phyloP scores from a whole-genome alignment of 331 rosid genomes.

The Quercus phellos region DNA sequence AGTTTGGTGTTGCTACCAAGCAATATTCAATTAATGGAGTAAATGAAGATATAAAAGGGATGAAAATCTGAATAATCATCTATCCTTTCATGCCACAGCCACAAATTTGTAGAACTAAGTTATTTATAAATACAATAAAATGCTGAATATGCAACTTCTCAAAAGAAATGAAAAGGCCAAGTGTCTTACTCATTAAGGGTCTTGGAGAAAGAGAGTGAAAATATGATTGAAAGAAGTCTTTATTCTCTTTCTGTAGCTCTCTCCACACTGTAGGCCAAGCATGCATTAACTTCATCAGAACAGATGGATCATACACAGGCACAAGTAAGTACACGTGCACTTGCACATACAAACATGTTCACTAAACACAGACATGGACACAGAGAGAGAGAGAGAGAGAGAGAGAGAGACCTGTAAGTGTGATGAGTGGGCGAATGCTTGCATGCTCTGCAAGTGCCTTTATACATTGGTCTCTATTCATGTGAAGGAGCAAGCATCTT shows the following conservation, averaged over 20 bases:
- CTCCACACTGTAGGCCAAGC: slow-evolving; percentile 62
- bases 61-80: not conserved
- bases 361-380: not conserved
- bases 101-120: not conserved
- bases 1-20: not conserved
- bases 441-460: slow-evolving; percentile 66
- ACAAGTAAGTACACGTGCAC: not conserved
- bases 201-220: slow-evolving; percentile 44
- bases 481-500: slow-evolving; percentile 75
- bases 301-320: not conserved
- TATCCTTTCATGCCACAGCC: no score
- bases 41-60: not conserved
- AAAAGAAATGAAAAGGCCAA: not conserved
- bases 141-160: not conserved
- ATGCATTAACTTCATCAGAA: not conserved
- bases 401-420: slow-evolving; percentile 57
- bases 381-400: not conserved
- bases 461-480: slow-evolving; percentile 77
- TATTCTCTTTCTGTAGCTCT: slow-evolving; percentile 87
- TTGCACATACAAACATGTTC: not conserved
- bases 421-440: slow-evolving; percentile 64
- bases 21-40: not conserved
- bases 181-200: slow-evolving; percentile 33
- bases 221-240: slow-evolving; percentile 71
- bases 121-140: not conserved